A percentile compares a stretch with the other conserved stretches of the same genome.
These are phyloP conservation scores for Nakazawaea ishiwadae DNA, from an alignment of 805 yeast species.

Conservation along the genomic window DNA sequence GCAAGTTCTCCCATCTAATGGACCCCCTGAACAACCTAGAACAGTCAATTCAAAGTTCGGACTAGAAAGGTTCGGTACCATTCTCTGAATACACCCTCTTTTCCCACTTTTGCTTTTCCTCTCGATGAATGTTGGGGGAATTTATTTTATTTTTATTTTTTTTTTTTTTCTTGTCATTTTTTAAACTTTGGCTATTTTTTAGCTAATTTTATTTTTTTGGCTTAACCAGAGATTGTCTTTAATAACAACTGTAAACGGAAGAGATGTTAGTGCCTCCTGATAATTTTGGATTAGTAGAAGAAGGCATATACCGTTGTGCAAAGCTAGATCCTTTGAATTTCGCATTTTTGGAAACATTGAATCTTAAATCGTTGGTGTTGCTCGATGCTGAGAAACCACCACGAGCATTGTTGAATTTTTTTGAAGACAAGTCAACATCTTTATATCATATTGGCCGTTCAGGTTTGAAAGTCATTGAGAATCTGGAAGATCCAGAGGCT, in stretches of 20 bases:
- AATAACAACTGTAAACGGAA: too few relatives aligned
- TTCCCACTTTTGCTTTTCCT: background rate
- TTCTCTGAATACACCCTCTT: too few relatives aligned
- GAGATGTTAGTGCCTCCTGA: conserved; percentile 88
- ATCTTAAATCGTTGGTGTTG: conserved; percentile 62
- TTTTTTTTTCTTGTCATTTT: background rate
- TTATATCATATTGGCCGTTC: conserved; percentile 42
- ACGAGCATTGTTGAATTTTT: conserved; percentile 59
- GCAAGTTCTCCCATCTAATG: conserved; percentile 66
- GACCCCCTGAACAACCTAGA: conserved; percentile 85
- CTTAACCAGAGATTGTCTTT: too few relatives aligned
- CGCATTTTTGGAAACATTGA: conserved; percentile 72
- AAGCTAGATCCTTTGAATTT: conserved; percentile 70
- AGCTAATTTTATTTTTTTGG: too few relatives aligned
- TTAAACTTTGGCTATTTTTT: too few relatives aligned
- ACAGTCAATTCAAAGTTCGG: conserved; percentile 66
- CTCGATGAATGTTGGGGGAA: too few relatives aligned
- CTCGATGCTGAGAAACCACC: conserved; percentile 87
- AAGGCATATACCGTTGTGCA: conserved; percentile 79
- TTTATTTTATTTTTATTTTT: background rate
- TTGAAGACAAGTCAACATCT: conserved; percentile 51
- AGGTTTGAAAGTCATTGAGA: conserved; percentile 32
- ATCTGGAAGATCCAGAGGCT: conserved; percentile 4
- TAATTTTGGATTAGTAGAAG: conserved; percentile 87
- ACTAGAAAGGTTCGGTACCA: too few relatives aligned